These are phyloP conservation scores for Russula emetica DNA, from an alignment of 768 basidiomycete species.

Conservation along the genomic window DNA sequence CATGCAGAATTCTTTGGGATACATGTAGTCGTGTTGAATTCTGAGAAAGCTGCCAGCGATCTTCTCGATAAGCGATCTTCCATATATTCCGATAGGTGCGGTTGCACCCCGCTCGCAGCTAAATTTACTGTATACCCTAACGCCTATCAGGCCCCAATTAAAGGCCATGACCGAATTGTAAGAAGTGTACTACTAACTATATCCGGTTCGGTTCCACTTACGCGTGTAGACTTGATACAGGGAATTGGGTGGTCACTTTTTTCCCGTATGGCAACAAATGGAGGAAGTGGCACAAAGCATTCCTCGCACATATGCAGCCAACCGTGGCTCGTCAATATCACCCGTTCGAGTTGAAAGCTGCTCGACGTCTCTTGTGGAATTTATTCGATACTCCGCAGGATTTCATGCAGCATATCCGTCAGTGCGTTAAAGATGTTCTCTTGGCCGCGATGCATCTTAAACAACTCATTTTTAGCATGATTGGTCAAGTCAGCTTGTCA, in stretches of 20 bases:
- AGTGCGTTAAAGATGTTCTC: constrained; percentile 34
- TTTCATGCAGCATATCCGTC: constrained; percentile 36
- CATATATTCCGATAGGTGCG: constrained; percentile 35
- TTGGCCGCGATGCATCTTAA: constrained; percentile 1
- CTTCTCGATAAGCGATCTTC: constrained; percentile 34
- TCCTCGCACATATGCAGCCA: constrained; percentile 41
- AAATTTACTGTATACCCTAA: too few species aligned
- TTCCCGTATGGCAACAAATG: constrained; percentile 42
- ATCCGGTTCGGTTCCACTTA: neutral
- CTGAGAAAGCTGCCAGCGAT: constrained; percentile 31
- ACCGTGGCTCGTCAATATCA: constrained; percentile 34
- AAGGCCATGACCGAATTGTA: constrained; percentile 33
- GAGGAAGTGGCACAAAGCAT: constrained; percentile 41
- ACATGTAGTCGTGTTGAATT: constrained; percentile 33
- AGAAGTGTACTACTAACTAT: neutral
- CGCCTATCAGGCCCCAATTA: constrained; percentile 25
- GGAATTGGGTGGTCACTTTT: constrained; percentile 37
- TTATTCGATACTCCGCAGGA: constrained; percentile 38
- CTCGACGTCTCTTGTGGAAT: constrained; percentile 34
- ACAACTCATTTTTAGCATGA: constrained; percentile 24
- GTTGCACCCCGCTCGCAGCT: too few species aligned
- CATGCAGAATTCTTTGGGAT: constrained; percentile 31
- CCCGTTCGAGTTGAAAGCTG: constrained; percentile 33
- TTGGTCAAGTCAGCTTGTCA: constrained; percentile 39
- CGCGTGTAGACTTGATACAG: constrained; percentile 39